Base-by-base conservation (phyloP, 768 basidiomycete genomes). In the Strobilomyces echinocephalus region DNA sequence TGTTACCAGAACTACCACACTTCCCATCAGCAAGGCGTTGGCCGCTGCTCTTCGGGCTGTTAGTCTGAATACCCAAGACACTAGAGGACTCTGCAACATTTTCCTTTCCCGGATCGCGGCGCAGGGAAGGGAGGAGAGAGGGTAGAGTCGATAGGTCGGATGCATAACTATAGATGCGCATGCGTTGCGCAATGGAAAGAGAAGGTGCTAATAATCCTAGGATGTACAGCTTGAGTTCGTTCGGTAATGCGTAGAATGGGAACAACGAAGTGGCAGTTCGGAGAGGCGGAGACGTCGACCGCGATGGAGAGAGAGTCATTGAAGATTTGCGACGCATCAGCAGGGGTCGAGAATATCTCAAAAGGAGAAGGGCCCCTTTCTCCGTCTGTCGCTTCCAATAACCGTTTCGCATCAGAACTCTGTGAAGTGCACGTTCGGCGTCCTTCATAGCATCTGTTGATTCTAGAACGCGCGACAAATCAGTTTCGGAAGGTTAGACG, bases 221-320 rank as follows among this genome's bases (percentile, higher is more conserved):
- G 43, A 83, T 77, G 64, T 81, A 59, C 7, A 81, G 70, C 51
- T 79, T 78, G 20, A 87, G 72, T 60, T 87, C 85, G 26, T 66
- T 74, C 2, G 86, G 86, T 30, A 87, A 68, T 20, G 59, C 57
- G 14, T 62, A 53, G 61, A 80, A 77, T 11, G 74, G 69, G 58
- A 73, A 73, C 28, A 61, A 24, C 24, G 59, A 60, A 5, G 63
- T 54, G 35, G 52, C 46, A 16, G 47, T 62, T 18, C 60, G 36
- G 24, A 60, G 35, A 53, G 53, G 50, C 18, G 49, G 63, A 12
- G 61, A 55, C 8, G 54, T 21, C 8, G 58, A 38, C 21, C 57
- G 58, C 16, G 66, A 55, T n/a, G 54, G 49, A 21, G 52, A 49
- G 3, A 55, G 26, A 16, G 52, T 58, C 2, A 16, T 44, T 3